Evolutionary conservation across 2,329 filamentous ascomycete species (phyloP), one percentile per base, ranked within the genome.

Genomic region (Ceratocystis albifundus): DNA sequence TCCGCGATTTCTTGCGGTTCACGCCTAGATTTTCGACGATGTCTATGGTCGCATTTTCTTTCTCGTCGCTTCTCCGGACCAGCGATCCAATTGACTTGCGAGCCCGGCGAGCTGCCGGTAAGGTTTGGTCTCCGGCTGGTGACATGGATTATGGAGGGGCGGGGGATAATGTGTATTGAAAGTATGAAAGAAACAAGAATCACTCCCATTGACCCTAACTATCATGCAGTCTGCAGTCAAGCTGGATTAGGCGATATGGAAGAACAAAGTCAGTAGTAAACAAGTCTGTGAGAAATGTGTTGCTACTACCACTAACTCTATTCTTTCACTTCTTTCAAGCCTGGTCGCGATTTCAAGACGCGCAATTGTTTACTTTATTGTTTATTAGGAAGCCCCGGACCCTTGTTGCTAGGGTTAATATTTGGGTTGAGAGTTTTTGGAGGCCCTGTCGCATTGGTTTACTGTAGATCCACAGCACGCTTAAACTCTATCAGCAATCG

Each of bases 1-100:
- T 96, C 70, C 94, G 86, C 67, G 88, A 89, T 77, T 91, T 93
- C 77, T 82, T 82, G 69, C 81, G 79, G 72, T 75, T 80, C 67
- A 78, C 79, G 36, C 78, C 80, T 70, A 80, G 73, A 67, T 78
- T 76, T 70, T 82, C 80, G 68, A 80, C 81, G 66, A 88, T 75
- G 70, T 90, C 86, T 55, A 86, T 77, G 2, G 87, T 89, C 72
- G 83, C 82, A 80, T 95, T 95, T 74, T 95, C 90, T 75, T 90
- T 91, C 72, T 90, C 68, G 44, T 28, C 76, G 46, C 77, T 75
- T 74, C 78, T 83, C 71, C 72, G 80, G 71, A 72, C 77, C 75
- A 76, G 82, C 71, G 74, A 74, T 20, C 85, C 86, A 68, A 89
- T 84, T n/a, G 89, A 92, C 74, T 89, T 89, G 73, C 88, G 84